These are phyloP conservation scores for Fagus sylvatica DNA, from an alignment of 306 rosid species.

Conservation along the genomic window DNA sequence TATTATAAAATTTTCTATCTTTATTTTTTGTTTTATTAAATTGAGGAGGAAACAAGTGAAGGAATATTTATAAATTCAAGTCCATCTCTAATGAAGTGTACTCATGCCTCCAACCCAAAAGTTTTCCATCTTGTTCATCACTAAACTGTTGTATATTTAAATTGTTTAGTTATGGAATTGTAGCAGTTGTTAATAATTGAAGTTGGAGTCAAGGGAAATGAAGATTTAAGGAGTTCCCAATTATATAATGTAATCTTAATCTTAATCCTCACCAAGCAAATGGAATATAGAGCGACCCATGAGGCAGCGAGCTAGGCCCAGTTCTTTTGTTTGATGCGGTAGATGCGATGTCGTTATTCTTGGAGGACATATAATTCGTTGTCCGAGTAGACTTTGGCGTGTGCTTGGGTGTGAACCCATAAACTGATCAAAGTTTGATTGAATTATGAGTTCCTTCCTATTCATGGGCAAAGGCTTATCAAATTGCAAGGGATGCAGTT, in stretches of 20 bases:
- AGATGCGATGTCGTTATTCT: background rate
- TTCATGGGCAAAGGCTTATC: background rate
- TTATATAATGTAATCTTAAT: too few species aligned
- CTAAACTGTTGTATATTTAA: too few species aligned
- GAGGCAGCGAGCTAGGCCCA: conserved; percentile 5
- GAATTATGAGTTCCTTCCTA: background rate
- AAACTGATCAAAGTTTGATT: background rate
- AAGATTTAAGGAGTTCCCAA: background rate
- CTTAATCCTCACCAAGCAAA: background rate
- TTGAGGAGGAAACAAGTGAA: too few species aligned
- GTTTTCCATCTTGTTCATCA: too few species aligned
- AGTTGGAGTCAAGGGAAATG: background rate
- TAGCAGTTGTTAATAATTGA: background rate
- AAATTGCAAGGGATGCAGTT: too few species aligned
- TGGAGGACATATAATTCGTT: background rate
- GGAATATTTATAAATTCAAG: too few species aligned
- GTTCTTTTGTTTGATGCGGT: conserved; percentile 15
- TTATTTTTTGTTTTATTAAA: too few species aligned
- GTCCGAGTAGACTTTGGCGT: background rate
- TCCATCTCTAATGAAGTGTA: too few species aligned
- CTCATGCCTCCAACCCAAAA: too few species aligned
- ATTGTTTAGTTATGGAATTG: too few species aligned
- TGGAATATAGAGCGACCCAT: background rate
- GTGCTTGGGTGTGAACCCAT: background rate
- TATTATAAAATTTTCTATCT: too few species aligned